Percentiles rank a stretch among this genome's conserved stretches.
Evolutionary conservation across 306 rosid genomes (phyloP).

Genomic region (Luffa aegyptiaca): DNA sequence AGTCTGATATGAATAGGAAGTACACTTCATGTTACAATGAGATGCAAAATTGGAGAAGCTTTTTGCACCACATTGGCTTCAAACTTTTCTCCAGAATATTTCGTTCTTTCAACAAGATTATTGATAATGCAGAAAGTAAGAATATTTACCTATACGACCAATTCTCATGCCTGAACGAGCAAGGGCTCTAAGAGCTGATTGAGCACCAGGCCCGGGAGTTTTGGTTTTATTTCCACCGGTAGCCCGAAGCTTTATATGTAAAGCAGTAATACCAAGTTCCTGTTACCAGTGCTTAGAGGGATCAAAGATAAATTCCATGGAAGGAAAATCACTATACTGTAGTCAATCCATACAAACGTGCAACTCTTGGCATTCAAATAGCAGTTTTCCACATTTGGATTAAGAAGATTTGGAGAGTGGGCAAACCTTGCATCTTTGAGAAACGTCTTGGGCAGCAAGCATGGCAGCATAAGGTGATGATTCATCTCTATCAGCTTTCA

Average conservation of each 20-base stretch:
- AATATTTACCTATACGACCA: conserved; percentile 39
- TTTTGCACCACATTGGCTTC: too few relatives aligned
- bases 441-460: conserved; percentile 95
- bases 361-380: background rate
- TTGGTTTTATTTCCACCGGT: conserved; percentile 54
- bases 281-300: background rate
- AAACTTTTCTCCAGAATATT: too few relatives aligned
- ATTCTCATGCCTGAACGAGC: conserved; percentile 55
- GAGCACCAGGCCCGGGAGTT: conserved; percentile 51
- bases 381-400: background rate
- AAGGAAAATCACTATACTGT: background rate
- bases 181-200: conserved; percentile 47
- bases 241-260: conserved; percentile 47
- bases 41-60: too few relatives aligned
- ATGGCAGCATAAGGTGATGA: conserved; percentile 90
- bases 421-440: conserved; percentile 69
- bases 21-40: too few relatives aligned
- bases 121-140: background rate
- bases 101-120: background rate
- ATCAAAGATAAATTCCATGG: background rate
- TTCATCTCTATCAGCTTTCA: conserved; percentile 85
- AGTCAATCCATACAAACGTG: background rate
- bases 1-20: too few relatives aligned
- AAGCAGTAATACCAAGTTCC: conserved; percentile 54
- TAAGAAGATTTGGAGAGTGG: background rate